Conservation (phyloP, 441 rosid genomes). For the Breynia disticha region DNA sequence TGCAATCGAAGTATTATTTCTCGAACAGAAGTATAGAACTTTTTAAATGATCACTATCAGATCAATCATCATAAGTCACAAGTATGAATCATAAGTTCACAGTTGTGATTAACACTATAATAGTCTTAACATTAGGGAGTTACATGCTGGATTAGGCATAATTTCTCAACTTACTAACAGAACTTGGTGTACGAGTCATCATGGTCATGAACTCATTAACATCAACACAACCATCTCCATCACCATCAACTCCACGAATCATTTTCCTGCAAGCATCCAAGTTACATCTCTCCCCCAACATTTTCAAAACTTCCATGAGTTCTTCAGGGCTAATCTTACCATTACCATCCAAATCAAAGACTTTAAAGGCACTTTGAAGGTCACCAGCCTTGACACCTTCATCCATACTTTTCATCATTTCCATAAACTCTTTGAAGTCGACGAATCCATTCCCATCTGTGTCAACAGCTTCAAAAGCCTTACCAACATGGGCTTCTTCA, state of each 20-base stretch:
- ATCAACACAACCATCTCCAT: slow-evolving; percentile 42
- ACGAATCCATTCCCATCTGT: slow-evolving; percentile 39
- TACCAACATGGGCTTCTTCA: slow-evolving; percentile 20
- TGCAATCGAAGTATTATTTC: no score
- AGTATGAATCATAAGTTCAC: no score
- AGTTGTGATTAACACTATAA: no score
- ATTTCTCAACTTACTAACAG: background rate
- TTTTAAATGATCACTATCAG: no score
- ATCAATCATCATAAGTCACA: no score
- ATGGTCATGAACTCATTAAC: slow-evolving; percentile 37
- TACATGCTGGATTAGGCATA: no score
- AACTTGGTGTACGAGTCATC: slow-evolving; percentile 35
- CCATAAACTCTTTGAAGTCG: slow-evolving; percentile 38
- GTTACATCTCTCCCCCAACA: slow-evolving; percentile 39
- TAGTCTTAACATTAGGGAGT: no score
- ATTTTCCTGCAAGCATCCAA: slow-evolving; percentile 37
- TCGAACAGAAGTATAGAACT: no score
- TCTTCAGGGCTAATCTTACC: slow-evolving; percentile 47
- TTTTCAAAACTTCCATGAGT: slow-evolving; percentile 39
- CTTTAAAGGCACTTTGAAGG: slow-evolving; percentile 30
- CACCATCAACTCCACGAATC: slow-evolving; percentile 36
- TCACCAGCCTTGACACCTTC: slow-evolving; percentile 27
- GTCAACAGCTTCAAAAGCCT: slow-evolving; percentile 33
- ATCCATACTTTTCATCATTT: slow-evolving; percentile 27
- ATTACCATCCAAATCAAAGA: slow-evolving; percentile 39